Evolutionary conservation across 331 rosid species (phyloP).

Genomic region (Malus hybrid): DNA sequence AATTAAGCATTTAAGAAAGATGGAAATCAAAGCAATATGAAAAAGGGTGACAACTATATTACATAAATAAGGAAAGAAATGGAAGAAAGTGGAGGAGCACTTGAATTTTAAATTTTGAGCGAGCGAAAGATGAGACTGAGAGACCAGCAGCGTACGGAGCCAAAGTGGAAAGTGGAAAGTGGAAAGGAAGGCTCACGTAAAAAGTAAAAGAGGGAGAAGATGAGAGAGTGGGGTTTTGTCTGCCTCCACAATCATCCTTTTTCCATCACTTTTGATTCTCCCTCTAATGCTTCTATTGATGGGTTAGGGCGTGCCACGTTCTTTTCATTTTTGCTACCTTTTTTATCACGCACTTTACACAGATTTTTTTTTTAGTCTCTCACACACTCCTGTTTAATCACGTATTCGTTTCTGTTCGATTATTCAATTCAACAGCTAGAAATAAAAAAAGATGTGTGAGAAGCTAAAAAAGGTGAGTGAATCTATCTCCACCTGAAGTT

Average conservation of each 20-base stretch:
- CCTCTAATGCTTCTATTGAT: conserved; percentile 7
- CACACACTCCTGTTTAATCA: too few relatives aligned
- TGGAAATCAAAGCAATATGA: background rate
- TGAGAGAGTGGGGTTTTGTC: conserved; percentile 17
- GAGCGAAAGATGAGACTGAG: background rate
- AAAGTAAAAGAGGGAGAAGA: background rate
- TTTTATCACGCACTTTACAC: background rate
- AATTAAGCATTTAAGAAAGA: background rate
- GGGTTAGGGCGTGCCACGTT: conserved; percentile 47
- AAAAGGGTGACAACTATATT: background rate
- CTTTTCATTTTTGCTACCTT: background rate
- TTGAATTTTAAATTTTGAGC: background rate
- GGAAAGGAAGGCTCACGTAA: background rate
- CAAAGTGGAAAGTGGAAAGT: background rate
- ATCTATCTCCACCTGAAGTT: background rate
- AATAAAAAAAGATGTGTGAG: background rate
- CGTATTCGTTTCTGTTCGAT: background rate
- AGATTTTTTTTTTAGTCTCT: too few relatives aligned
- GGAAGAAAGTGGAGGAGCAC: conserved; percentile 1
- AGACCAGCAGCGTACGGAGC: background rate
- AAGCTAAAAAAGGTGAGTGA: too few relatives aligned
- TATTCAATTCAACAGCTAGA: too few relatives aligned
- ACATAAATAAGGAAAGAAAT: background rate
- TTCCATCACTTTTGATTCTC: conserved; percentile 23
- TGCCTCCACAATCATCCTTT: conserved; percentile 34